phyloP scores from a whole-genome alignment of 1,284 basidiomycete species.

The Rhodotorula sp. region DNA sequence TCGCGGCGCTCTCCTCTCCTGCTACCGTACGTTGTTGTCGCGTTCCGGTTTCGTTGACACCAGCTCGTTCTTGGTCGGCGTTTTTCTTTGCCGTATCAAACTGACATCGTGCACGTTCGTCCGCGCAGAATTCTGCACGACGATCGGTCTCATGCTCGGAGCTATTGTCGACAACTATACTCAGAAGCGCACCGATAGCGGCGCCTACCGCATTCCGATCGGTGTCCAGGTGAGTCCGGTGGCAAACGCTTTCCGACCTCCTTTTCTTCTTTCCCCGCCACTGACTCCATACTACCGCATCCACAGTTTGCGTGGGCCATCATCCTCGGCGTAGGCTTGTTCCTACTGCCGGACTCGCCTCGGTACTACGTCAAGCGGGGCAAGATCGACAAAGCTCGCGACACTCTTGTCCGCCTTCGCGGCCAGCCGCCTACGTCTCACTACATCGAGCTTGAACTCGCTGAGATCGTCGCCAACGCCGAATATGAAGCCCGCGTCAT shows the following conservation, averaged over 20 bases:
- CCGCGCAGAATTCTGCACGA: conserved; percentile 20
- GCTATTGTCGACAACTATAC: conserved; percentile 58
- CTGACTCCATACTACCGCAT: too few species aligned
- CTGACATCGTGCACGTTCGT: too few species aligned
- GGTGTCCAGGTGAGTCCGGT: conserved; percentile 57
- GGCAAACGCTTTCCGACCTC: background rate
- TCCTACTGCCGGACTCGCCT: conserved; percentile 68
- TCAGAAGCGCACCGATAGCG: conserved; percentile 44
- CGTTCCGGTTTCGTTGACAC: too few species aligned
- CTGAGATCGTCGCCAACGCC: conserved; percentile 43
- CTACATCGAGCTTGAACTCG: conserved; percentile 40
- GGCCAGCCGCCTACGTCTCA: conserved; percentile 36
- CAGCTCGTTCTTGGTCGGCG: too few species aligned
- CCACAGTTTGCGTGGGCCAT: conserved; percentile 57
- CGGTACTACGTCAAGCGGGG: conserved; percentile 67
- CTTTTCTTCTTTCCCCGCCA: too few species aligned
- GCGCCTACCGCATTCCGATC: conserved; percentile 45
- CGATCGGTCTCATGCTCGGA: conserved; percentile 36
- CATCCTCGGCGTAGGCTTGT: conserved; percentile 60
- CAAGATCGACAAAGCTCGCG: conserved; percentile 62
- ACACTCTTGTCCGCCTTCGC: conserved; percentile 54
- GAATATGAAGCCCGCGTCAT: conserved; percentile 41
- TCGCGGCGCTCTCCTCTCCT: conserved; percentile 40
- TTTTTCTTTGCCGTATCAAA: too few species aligned
- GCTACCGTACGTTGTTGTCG: conserved; percentile 32